Conservation (phyloP, 805 yeast genomes). For the Myxozyma nipponensis region DNA sequence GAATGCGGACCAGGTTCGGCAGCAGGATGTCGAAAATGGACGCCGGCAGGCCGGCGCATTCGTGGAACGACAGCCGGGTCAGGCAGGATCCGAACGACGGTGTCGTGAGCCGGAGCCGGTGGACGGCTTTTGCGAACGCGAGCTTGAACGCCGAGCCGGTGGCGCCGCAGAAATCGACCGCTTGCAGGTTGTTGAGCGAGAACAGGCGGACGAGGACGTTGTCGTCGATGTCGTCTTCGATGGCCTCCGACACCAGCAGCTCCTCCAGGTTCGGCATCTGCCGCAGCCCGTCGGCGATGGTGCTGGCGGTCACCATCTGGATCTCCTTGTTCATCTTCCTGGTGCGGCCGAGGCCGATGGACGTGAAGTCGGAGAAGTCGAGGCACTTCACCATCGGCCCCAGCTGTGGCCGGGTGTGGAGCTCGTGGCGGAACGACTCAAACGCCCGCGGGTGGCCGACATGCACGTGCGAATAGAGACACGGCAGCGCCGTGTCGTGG, state of each 20-base stretch:
- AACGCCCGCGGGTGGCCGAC: conserved; percentile 80
- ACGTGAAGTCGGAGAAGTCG: conserved; percentile 85
- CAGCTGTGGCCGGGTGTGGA: conserved; percentile 41
- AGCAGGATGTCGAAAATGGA: conserved; percentile 54
- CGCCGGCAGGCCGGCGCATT: conserved; percentile 72
- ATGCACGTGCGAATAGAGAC: conserved; percentile 40
- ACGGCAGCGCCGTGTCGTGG: conserved; percentile 37
- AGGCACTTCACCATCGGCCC: conserved; percentile 66
- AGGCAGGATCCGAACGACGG: conserved; percentile 32
- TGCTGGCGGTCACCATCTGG: conserved; percentile 77
- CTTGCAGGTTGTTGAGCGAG: conserved; percentile 55
- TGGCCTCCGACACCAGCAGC: conserved; percentile 78
- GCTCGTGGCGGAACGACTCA: conserved; percentile 54
- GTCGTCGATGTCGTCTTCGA: conserved; percentile 72
- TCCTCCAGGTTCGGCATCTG: conserved; percentile 65
- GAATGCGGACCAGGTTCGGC: conserved; percentile 53
- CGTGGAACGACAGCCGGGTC: conserved; percentile 70
- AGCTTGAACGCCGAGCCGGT: conserved; percentile 58
- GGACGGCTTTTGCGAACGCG: conserved; percentile 47
- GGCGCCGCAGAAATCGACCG: conserved; percentile 87
- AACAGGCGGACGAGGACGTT: conserved; percentile 55
- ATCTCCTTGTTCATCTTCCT: conserved; percentile 86
- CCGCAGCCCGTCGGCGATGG: conserved; percentile 59
- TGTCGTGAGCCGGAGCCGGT: background rate
- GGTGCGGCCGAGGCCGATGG: conserved; percentile 85